A percentile compares a stretch with the other conserved stretches of the same genome.
Conservation (phyloP, 2,329 filamentous ascomycete genomes). For the Colletotrichum agaves region DNA sequence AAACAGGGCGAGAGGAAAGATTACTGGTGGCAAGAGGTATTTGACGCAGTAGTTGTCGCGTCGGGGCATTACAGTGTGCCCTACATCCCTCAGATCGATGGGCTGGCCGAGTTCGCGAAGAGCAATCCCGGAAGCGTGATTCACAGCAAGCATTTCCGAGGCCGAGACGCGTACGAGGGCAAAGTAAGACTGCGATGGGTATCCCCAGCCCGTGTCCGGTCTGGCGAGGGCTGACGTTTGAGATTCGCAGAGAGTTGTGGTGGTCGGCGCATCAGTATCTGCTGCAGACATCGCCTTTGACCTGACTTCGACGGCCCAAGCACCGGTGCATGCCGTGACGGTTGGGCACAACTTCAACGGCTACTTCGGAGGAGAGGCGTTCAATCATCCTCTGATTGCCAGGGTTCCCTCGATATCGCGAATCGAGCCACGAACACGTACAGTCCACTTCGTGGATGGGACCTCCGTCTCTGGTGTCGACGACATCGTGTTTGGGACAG, state of each 20-base stretch:
- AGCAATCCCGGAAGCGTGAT: slow-evolving; percentile 59
- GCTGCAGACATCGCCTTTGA: slow-evolving; percentile 70
- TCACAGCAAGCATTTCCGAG: slow-evolving; percentile 66
- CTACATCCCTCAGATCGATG: slow-evolving; percentile 61
- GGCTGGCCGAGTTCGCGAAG: slow-evolving; percentile 59
- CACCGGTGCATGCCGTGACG: slow-evolving; percentile 63
- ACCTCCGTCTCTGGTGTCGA: slow-evolving; percentile 64
- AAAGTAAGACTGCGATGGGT: slow-evolving; percentile 51
- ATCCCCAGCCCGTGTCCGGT: accelerated
- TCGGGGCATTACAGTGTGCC: slow-evolving; percentile 70
- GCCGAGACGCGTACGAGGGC: slow-evolving; percentile 53
- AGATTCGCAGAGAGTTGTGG: slow-evolving; percentile 60
- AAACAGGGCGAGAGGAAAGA: slow-evolving; percentile 52
- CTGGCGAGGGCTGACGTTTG: accelerated
- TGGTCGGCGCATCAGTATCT: slow-evolving; percentile 73
- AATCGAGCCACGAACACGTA: slow-evolving; percentile 52
- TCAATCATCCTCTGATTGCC: slow-evolving; percentile 63
- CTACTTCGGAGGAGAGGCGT: slow-evolving; percentile 69
- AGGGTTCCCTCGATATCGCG: slow-evolving; percentile 59
- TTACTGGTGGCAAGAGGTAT: slow-evolving; percentile 71
- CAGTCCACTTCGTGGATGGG: slow-evolving; percentile 67
- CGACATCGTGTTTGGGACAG: slow-evolving; percentile 74
- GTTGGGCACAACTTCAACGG: slow-evolving; percentile 60
- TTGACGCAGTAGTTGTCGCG: slow-evolving; percentile 70
- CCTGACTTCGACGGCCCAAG: slow-evolving; percentile 55